Percentiles rank a stretch among this genome's conserved stretches.
phyloP scores from a whole-genome alignment of 345 rosid genomes.

The Tarenaya hassleriana region DNA sequence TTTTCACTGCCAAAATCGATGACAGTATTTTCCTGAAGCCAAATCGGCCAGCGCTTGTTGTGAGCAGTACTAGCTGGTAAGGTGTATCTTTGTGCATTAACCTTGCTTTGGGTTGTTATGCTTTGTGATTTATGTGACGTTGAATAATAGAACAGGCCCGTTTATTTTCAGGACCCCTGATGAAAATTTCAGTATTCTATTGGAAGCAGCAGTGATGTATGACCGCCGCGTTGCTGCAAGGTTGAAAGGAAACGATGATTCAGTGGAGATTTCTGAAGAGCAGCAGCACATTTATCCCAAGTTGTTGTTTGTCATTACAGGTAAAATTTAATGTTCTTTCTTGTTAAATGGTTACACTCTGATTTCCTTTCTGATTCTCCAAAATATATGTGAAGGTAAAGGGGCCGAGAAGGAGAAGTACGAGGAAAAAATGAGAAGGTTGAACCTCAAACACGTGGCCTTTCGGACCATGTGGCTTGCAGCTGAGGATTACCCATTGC shows the following conservation, averaged over 20 bases:
- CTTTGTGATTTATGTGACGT: constrained; percentile 8
- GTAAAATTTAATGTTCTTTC: constrained; percentile 29
- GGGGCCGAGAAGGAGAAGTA: constrained; percentile 91
- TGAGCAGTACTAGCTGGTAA: constrained; percentile 99
- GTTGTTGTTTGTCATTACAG: constrained; percentile 81
- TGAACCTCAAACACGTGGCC: constrained; percentile 76
- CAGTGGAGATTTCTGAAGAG: constrained; percentile 46
- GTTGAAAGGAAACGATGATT: constrained; percentile 54
- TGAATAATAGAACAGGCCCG: constrained; percentile 15
- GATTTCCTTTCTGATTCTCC: constrained; percentile 5
- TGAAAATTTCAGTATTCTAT: constrained; percentile 90
- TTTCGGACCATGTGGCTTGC: constrained; percentile 95
- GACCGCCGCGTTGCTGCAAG: constrained; percentile 90
- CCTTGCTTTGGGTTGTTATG: constrained; percentile 17
- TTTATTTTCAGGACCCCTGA: constrained; percentile 91
- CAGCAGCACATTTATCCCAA: constrained; percentile 56
- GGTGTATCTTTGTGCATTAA: constrained; percentile 14
- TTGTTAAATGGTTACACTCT: not conserved
- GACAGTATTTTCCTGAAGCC: constrained; percentile 43
- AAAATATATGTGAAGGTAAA: constrained; percentile 49
- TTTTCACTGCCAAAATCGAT: constrained; percentile 45
- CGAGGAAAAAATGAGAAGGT: constrained; percentile 69
- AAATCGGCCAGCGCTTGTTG: constrained; percentile 84
- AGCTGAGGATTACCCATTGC: constrained; percentile 93
- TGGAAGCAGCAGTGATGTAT: constrained; percentile 97